Evolutionary conservation across 2,329 filamentous ascomycete species (phyloP).

Genomic region (Beauveria pseudobassiana): DNA sequence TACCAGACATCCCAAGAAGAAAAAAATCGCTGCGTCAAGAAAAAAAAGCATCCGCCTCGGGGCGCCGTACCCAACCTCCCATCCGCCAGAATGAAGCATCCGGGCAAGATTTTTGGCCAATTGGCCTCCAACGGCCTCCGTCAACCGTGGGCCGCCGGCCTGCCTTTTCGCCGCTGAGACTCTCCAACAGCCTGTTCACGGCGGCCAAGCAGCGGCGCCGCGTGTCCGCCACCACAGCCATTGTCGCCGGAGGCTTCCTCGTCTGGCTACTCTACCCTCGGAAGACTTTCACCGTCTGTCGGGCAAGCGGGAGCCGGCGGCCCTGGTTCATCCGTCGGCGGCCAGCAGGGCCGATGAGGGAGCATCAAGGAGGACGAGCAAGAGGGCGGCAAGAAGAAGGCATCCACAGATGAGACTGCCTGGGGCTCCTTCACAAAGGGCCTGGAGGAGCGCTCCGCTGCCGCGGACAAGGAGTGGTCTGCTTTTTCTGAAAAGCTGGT

Average conservation of each 20-base stretch:
- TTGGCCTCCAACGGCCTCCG: constrained; percentile 8
- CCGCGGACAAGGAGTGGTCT: constrained; percentile 49
- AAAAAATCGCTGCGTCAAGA: background rate
- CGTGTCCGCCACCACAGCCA: constrained; percentile 14
- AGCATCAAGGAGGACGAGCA: background rate
- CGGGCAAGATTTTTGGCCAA: background rate
- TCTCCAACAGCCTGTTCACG: constrained; percentile 5
- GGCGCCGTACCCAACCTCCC: background rate
- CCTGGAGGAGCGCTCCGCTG: constrained; percentile 46
- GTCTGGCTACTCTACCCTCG: constrained; percentile 36
- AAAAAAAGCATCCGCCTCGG: background rate
- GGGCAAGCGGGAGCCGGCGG: background rate
- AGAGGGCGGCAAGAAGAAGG: constrained; percentile 1
- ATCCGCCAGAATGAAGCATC: constrained; percentile 2
- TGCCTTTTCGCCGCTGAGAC: background rate
- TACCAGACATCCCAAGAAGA: background rate
- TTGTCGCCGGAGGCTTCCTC: constrained; percentile 30
- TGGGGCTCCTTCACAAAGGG: constrained; percentile 41
- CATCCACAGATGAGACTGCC: constrained; percentile 23
- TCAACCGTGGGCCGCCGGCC: background rate
- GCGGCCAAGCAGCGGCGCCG: constrained; percentile 2
- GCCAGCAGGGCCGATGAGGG: background rate
- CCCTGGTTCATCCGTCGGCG: background rate
- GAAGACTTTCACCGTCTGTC: constrained; percentile 34
- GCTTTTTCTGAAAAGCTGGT: constrained; percentile 52